Percentiles rank a stretch among this genome's conserved stretches.
phyloP scores from a whole-genome alignment of 257 asterid genomes.

The Nicotiana paniculata region DNA sequence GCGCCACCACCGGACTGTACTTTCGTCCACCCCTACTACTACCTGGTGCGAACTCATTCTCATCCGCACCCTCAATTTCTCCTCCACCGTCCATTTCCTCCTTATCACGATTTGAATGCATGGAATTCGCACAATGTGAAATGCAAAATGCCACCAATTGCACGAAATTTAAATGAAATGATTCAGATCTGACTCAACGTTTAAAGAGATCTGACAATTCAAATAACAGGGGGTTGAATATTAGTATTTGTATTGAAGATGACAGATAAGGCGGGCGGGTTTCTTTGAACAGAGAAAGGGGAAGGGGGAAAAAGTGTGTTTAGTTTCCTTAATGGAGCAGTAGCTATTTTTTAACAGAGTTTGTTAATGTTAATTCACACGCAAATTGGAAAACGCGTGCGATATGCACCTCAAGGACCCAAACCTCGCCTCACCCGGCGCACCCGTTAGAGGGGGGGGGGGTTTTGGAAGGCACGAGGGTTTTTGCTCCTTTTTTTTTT shows the following conservation, averaged over 20 bases:
- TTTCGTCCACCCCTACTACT: slow-evolving; percentile 9
- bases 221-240: slow-evolving; percentile 4
- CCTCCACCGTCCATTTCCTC: slow-evolving; percentile 23
- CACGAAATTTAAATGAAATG: background rate
- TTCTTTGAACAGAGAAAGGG: background rate
- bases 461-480: background rate
- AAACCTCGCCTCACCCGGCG: background rate
- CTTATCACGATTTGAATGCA: background rate
- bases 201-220: background rate
- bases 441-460: background rate
- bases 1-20: slow-evolving; percentile 29
- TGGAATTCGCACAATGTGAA: background rate
- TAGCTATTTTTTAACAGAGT: background rate
- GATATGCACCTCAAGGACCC: background rate
- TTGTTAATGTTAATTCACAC: background rate
- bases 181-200: background rate
- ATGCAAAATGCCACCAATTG: background rate
- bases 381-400: background rate
- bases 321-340: background rate
- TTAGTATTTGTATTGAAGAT: background rate
- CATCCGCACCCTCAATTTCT: slow-evolving; percentile 23
- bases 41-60: slow-evolving; percentile 15
- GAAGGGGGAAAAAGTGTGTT: background rate
- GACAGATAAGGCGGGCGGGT: slow-evolving; percentile 1
- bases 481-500: background rate